Percentiles rank a stretch among this genome's conserved stretches.
Evolutionary conservation across 2,329 filamentous ascomycete genomes (phyloP).

Genomic region (Dendryphion nanum): DNA sequence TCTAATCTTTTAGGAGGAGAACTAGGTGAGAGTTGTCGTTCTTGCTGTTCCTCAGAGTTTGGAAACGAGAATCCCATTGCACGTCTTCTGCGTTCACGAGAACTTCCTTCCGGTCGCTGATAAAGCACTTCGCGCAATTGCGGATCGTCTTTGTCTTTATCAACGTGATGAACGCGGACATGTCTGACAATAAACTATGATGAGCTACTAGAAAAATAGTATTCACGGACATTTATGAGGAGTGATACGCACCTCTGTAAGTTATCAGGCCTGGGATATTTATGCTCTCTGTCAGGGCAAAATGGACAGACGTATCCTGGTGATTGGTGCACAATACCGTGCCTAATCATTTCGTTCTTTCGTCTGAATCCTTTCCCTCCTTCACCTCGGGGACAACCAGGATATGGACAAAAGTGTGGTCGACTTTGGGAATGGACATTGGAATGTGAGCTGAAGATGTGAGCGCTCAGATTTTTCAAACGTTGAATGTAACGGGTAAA

Average conservation of each 20-base stretch:
- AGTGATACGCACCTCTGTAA: constrained; percentile 73
- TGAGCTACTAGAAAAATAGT: neutral
- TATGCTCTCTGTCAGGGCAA: constrained; percentile 89
- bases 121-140: constrained; percentile 77
- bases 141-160: constrained; percentile 86
- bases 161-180: constrained; percentile 85
- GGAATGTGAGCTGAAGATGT: constrained; percentile 65
- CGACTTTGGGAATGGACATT: constrained; percentile 64
- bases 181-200: too few relatives aligned
- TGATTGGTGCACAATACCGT: constrained; percentile 87
- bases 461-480: too few relatives aligned
- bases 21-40: too few relatives aligned
- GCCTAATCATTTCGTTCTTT: constrained; percentile 70
- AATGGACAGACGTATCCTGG: constrained; percentile 96
- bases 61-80: too few relatives aligned
- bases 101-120: constrained; percentile 80
- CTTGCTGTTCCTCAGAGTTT: too few relatives aligned
- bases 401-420: constrained; percentile 63
- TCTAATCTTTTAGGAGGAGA: too few relatives aligned
- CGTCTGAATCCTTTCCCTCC: constrained; percentile 68
- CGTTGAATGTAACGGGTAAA: too few relatives aligned
- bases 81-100: constrained; percentile 73
- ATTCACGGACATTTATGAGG: too few relatives aligned
- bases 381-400: constrained; percentile 56
- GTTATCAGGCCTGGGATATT: constrained; percentile 93